Percentiles rank a stretch among this genome's conserved stretches.
These are phyloP conservation scores for Thielaviopsis populi DNA, from an alignment of 2,329 filamentous ascomycete species.

Conservation along the genomic window DNA sequence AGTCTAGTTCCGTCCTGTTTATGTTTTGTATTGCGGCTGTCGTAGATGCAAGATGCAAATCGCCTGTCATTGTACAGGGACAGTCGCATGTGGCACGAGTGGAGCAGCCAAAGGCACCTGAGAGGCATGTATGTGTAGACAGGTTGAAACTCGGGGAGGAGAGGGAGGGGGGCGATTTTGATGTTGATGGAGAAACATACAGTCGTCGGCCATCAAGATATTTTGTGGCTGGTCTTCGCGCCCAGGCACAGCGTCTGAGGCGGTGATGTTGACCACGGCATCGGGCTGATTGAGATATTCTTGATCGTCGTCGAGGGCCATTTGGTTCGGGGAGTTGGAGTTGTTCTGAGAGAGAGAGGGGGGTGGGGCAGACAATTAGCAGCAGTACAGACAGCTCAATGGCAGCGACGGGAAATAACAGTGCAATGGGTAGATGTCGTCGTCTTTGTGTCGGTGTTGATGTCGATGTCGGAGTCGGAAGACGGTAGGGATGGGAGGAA, in stretches of 20 bases:
- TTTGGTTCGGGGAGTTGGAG: conserved; percentile 8
- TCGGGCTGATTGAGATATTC: conserved; percentile 10
- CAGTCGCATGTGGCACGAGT: too few species aligned
- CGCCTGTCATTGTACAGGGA: too few species aligned
- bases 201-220: conserved; percentile 12
- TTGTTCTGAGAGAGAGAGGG: conserved; percentile 1
- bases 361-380: not conserved
- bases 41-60: not conserved
- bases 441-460: conserved; percentile 1
- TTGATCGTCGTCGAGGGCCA: conserved; percentile 14
- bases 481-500: not conserved
- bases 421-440: not conserved
- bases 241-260: conserved; percentile 7
- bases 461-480: not conserved
- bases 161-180: not conserved
- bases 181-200: conserved; percentile 7
- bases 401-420: not conserved
- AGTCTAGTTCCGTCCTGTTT: too few species aligned
- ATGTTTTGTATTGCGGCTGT: not conserved
- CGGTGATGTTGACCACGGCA: conserved; percentile 9
- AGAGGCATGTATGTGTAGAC: too few species aligned
- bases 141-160: too few species aligned
- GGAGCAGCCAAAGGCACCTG: too few species aligned
- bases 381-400: not conserved
- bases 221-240: conserved; percentile 12